A percentile compares a stretch with the other conserved stretches of the same genome.
Evolutionary conservation across 768 basidiomycete species (phyloP).

Genomic region (Auricularia cornea): DNA sequence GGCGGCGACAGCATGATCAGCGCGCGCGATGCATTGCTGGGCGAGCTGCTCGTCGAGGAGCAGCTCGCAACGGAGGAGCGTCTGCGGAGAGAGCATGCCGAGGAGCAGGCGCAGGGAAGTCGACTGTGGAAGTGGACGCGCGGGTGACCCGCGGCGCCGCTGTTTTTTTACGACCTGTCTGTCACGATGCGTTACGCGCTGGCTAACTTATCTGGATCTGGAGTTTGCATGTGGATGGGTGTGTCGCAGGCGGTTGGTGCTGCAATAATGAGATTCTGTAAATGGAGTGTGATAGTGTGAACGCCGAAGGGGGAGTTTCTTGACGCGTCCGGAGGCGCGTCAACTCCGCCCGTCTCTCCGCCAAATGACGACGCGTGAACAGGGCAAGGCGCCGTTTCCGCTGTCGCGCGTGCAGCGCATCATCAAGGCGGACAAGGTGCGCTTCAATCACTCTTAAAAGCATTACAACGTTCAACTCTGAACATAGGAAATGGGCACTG

Average conservation of each 20-base stretch:
- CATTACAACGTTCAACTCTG: neutral
- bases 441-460: neutral
- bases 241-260: too few relatives aligned
- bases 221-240: too few relatives aligned
- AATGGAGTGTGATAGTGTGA: too few relatives aligned
- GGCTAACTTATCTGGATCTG: too few relatives aligned
- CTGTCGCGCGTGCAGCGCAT: constrained; percentile 75
- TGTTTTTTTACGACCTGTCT: too few relatives aligned
- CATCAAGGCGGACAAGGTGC: constrained; percentile 76
- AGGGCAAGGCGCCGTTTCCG: constrained; percentile 68
- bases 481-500: constrained; percentile 60
- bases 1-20: constrained; percentile 8
- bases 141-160: neutral
- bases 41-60: constrained; percentile 67
- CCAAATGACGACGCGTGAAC: neutral
- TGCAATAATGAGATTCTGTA: too few relatives aligned
- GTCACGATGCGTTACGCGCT: too few relatives aligned
- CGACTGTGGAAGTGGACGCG: constrained; percentile 6
- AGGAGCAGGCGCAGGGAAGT: constrained; percentile 21
- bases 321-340: too few relatives aligned
- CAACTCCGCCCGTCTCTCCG: neutral
- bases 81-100: constrained; percentile 43
- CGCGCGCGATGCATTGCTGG: constrained; percentile 48
- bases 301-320: too few relatives aligned
- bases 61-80: constrained; percentile 45